Conservation (phyloP, 2,329 filamentous ascomycete species). For the Fusarium phyllophilum region DNA sequence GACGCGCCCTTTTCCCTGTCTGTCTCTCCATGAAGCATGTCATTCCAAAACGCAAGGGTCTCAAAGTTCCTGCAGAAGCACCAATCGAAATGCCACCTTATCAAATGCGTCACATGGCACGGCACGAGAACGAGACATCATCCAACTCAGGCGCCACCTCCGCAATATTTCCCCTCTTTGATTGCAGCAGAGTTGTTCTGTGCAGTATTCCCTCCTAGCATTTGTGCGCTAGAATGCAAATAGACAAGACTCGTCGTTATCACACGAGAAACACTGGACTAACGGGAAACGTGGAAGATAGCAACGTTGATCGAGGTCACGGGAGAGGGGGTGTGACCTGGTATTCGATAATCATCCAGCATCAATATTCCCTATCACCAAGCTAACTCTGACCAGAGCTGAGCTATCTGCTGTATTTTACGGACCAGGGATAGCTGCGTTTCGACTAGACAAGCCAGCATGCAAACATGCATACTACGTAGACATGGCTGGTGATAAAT, state of each 20-base stretch:
- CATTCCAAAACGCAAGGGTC: conserved; percentile 29
- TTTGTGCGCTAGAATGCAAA: conserved; percentile 19
- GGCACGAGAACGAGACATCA: conserved; percentile 18
- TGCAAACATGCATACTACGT: conserved; percentile 5
- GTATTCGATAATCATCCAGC: neutral
- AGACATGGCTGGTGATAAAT: conserved; percentile 8
- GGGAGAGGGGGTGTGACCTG: conserved; percentile 33
- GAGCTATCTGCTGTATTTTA: neutral
- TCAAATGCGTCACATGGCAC: conserved; percentile 32
- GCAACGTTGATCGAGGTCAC: conserved; percentile 18
- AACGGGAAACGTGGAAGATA: conserved; percentile 9
- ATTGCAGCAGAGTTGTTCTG: conserved; percentile 17
- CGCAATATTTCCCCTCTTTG: conserved; percentile 11
- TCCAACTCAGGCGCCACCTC: conserved; percentile 36
- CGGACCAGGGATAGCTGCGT: conserved; percentile 16
- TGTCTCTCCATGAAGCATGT: conserved; percentile 15
- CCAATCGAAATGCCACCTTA: conserved; percentile 20
- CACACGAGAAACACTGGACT: conserved; percentile 7
- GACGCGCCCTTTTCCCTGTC: conserved; percentile 24
- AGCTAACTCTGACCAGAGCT: neutral
- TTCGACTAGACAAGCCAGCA: conserved; percentile 19
- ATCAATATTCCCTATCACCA: conserved; percentile 9
- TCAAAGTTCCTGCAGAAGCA: conserved; percentile 34
- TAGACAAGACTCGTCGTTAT: conserved; percentile 15
- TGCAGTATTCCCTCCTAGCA: conserved; percentile 19